Evolutionary conservation across 345 rosid genomes (phyloP).

Genomic region (Melaleuca alternifolia): DNA sequence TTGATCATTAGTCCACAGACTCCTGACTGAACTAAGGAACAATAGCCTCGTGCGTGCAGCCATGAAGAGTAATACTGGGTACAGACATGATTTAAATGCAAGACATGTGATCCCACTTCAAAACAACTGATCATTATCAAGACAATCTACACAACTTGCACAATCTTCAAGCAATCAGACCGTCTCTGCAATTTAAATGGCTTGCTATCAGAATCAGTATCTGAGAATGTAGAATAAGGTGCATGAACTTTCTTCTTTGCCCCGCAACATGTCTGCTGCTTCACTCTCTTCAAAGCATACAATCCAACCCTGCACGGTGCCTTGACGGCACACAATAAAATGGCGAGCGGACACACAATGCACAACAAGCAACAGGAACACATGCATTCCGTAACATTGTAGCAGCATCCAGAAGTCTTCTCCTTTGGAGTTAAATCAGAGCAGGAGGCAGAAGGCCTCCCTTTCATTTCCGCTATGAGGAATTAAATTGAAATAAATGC

Average conservation of each 20-base stretch:
- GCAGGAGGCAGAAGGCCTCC: neutral
- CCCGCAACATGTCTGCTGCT: slow-evolving; percentile 16
- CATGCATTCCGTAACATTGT: slow-evolving; percentile 27
- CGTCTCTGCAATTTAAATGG: neutral
- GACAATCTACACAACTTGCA: neutral
- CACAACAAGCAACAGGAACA: slow-evolving; percentile 52
- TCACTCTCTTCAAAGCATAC: slow-evolving; percentile 20
- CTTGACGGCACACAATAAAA: slow-evolving; percentile 43
- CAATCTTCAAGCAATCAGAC: neutral
- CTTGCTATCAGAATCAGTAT: slow-evolving; percentile 34
- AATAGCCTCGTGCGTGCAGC: neutral
- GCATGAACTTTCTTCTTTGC: slow-evolving; percentile 21
- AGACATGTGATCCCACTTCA: neutral
- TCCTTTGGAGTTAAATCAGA: neutral
- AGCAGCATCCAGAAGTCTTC: slow-evolving; percentile 2
- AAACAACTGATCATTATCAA: neutral
- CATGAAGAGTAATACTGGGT: neutral
- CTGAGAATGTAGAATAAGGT: slow-evolving; percentile 68
- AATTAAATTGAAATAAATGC: neutral
- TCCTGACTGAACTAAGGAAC: neutral
- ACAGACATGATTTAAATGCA: neutral
- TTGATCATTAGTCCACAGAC: neutral
- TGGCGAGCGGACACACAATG: slow-evolving; percentile 48
- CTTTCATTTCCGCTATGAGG: neutral
- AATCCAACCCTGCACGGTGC: slow-evolving; percentile 50